A percentile compares a stretch with the other conserved stretches of the same genome.
Evolutionary conservation across 2,329 filamentous ascomycete genomes (phyloP).

Genomic region (Fusarium sulawesiense): DNA sequence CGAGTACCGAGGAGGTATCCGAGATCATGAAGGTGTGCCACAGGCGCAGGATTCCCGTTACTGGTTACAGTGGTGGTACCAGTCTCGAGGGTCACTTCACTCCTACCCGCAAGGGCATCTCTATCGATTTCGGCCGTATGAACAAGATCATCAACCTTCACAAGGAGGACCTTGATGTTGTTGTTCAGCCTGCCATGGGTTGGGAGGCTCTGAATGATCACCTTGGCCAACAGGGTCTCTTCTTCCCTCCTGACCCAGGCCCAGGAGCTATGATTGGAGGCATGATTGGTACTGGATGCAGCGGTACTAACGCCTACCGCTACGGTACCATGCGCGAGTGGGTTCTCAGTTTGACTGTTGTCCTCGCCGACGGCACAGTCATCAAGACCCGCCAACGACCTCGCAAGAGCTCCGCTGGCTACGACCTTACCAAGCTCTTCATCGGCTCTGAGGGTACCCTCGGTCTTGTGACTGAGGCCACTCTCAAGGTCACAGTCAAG

Average conservation of each 20-base stretch:
- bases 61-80: slow-evolving; percentile 87
- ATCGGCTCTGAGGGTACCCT: slow-evolving; percentile 93
- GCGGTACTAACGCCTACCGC: slow-evolving; percentile 88
- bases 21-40: slow-evolving; percentile 91
- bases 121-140: slow-evolving; percentile 89
- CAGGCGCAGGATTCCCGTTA: slow-evolving; percentile 81
- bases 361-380: slow-evolving; percentile 88
- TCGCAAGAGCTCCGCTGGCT: slow-evolving; percentile 89
- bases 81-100: slow-evolving; percentile 91
- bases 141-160: slow-evolving; percentile 81
- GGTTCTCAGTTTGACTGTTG: slow-evolving; percentile 88
- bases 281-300: slow-evolving; percentile 80
- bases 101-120: slow-evolving; percentile 83
- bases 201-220: slow-evolving; percentile 89
- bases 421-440: slow-evolving; percentile 90
- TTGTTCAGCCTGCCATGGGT: slow-evolving; percentile 83
- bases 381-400: slow-evolving; percentile 91
- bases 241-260: slow-evolving; percentile 92
- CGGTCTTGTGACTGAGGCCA: slow-evolving; percentile 90
- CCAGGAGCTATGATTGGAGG: slow-evolving; percentile 93
- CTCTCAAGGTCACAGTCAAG: slow-evolving; percentile 84
- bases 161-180: slow-evolving; percentile 79
- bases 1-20: slow-evolving; percentile 84
- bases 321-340: slow-evolving; percentile 97
- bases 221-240: slow-evolving; percentile 77